Percentiles rank a stretch among this genome's conserved stretches.
These are phyloP conservation scores for Erodium trifolium DNA, from an alignment of 441 rosid species.

Conservation along the genomic window DNA sequence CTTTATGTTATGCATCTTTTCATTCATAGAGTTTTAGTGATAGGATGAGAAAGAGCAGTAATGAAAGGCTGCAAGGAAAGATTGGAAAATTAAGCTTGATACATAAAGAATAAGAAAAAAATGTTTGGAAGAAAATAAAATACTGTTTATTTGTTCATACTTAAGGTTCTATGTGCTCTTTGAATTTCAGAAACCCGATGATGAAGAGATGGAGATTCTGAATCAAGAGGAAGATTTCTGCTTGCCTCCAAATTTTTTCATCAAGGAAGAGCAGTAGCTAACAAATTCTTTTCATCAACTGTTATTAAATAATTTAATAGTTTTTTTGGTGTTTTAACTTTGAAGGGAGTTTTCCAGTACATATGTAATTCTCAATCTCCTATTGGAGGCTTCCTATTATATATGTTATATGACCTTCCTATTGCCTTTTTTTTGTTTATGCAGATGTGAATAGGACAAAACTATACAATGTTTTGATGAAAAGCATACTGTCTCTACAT, in stretches of 20 bases:
- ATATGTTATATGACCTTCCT: too few relatives aligned
- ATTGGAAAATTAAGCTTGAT: neutral
- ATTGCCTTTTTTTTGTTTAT: too few relatives aligned
- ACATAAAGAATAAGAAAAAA: neutral
- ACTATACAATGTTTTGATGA: too few relatives aligned
- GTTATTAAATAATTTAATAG: slow-evolving; percentile 7
- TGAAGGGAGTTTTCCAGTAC: too few relatives aligned
- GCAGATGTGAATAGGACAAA: too few relatives aligned
- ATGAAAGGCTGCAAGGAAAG: neutral
- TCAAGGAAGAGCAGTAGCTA: slow-evolving; percentile 53
- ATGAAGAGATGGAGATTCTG: slow-evolving; percentile 69
- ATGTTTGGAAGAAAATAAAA: too few relatives aligned
- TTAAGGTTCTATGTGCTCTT: slow-evolving; percentile 8
- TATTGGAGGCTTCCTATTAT: too few relatives aligned
- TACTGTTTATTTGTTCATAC: neutral
- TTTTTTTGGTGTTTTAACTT: neutral
- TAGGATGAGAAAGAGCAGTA: neutral
- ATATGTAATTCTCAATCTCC: too few relatives aligned
- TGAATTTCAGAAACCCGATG: slow-evolving; percentile 69
- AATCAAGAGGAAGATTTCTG: slow-evolving; percentile 78
- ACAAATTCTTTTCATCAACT: slow-evolving; percentile 11
- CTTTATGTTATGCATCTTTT: neutral
- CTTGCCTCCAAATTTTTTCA: slow-evolving; percentile 77
- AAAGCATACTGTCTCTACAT: too few relatives aligned
- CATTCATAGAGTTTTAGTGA: neutral